These are phyloP conservation scores for Rubia occidens DNA, from an alignment of 305 asterid species.

Conservation along the genomic window DNA sequence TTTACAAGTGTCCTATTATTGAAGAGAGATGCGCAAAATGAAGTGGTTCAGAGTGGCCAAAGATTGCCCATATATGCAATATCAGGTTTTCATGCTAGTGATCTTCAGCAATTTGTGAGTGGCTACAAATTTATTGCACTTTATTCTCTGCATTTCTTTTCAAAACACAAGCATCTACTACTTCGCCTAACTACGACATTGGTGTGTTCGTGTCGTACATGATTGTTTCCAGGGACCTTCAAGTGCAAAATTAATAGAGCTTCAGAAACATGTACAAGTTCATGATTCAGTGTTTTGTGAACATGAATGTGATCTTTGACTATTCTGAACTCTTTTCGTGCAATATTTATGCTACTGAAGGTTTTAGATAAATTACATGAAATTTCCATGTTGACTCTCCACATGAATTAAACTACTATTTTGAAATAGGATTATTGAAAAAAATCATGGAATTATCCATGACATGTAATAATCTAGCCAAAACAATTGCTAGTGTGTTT, in stretches of 20 bases:
- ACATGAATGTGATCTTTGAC: background rate
- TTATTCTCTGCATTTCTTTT: background rate
- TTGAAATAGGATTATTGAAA: no score
- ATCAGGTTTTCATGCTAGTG: background rate
- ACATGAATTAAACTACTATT: no score
- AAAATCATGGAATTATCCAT: no score
- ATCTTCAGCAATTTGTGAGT: background rate
- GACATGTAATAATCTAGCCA: no score
- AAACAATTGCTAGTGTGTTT: no score
- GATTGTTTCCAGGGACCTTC: background rate
- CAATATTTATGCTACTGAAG: no score
- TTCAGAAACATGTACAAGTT: background rate
- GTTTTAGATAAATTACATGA: no score
- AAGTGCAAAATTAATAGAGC: background rate
- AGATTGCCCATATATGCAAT: background rate
- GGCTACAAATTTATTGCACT: background rate
- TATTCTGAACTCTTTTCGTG: no score
- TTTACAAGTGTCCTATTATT: background rate
- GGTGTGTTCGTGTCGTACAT: background rate
- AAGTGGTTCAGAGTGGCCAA: constrained; percentile 4
- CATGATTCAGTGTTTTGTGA: background rate
- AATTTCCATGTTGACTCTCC: no score
- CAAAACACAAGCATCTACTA: background rate
- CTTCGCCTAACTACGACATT: background rate
- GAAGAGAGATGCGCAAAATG: background rate